A percentile compares a stretch with the other conserved stretches of the same genome.
Evolutionary conservation across 1,284 basidiomycete genomes (phyloP).

Genomic region (Sporisorium exsertum): DNA sequence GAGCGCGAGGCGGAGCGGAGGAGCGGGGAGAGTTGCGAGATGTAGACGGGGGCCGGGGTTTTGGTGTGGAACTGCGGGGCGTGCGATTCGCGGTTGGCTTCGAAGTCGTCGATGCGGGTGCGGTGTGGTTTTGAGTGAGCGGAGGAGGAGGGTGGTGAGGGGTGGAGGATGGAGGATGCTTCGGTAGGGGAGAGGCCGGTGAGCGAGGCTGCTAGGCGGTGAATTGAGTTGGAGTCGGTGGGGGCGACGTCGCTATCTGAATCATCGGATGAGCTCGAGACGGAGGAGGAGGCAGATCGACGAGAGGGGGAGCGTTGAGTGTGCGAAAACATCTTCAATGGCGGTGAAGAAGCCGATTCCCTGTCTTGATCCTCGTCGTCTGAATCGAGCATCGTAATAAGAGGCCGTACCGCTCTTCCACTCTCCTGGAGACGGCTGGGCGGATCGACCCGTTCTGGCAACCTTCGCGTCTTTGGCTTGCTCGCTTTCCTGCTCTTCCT

Average conservation of each 20-base stretch:
- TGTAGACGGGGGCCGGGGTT: conserved; percentile 67
- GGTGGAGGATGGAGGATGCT: neutral
- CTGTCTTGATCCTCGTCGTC: conserved; percentile 8
- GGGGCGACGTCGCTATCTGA: conserved; percentile 9
- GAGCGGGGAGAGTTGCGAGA: conserved; percentile 67
- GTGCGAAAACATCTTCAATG: conserved; percentile 22
- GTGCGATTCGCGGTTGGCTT: conserved; percentile 27
- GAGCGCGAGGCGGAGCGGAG: conserved; percentile 53
- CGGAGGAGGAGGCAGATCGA: conserved; percentile 7
- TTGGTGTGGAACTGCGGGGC: conserved; percentile 44
- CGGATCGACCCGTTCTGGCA: conserved; percentile 20
- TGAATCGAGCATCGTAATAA: conserved; percentile 43
- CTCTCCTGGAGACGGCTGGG: neutral
- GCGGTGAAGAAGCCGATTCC: neutral
- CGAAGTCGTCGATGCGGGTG: conserved; percentile 15
- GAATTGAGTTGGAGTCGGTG: conserved; percentile 10
- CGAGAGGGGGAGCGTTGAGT: neutral
- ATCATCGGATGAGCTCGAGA: conserved; percentile 20
- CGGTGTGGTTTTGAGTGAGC: too few species aligned
- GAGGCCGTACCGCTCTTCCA: conserved; percentile 1
- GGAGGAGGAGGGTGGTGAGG: conserved; percentile 2
- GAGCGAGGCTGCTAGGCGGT: conserved; percentile 37
- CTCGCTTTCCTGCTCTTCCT: neutral
- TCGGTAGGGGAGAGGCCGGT: conserved; percentile 22
- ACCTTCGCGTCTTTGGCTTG: conserved; percentile 7